Conservation (phyloP, 768 basidiomycete genomes). For the Leccinum pellstonianum region DNA sequence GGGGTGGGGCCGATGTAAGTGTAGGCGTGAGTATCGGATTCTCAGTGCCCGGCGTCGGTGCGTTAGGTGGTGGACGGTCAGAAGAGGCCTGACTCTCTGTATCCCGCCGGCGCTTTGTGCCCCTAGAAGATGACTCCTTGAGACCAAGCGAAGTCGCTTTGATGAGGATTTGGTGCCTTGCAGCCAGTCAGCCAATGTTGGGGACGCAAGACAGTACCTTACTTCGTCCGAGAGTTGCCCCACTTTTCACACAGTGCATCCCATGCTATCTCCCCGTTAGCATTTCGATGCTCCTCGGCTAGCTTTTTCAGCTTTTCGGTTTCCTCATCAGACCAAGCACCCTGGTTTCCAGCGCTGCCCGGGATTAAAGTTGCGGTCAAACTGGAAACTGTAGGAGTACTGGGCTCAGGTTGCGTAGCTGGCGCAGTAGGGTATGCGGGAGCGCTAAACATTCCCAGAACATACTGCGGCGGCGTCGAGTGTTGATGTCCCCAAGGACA, state of each 20-base stretch:
- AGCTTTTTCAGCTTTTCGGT: constrained; percentile 64
- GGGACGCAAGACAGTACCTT: constrained; percentile 13
- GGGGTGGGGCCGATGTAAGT: constrained; percentile 28
- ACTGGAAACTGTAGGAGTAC: constrained; percentile 29
- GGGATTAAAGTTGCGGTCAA: constrained; percentile 15
- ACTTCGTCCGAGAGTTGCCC: constrained; percentile 75
- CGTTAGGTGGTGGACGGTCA: constrained; percentile 23
- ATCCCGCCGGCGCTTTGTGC: constrained; percentile 58
- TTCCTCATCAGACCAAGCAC: constrained; percentile 80
- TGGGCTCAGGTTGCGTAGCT: constrained; percentile 24
- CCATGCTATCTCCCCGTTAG: constrained; percentile 62
- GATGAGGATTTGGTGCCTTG: constrained; percentile 78
- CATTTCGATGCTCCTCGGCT: constrained; percentile 62
- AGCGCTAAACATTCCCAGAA: constrained; percentile 32
- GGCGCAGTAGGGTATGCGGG: constrained; percentile 50
- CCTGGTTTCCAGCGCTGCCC: constrained; percentile 52
- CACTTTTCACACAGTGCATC: constrained; percentile 73
- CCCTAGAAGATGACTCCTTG: constrained; percentile 70
- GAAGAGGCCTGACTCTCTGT: constrained; percentile 34
- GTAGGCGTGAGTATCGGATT: constrained; percentile 19
- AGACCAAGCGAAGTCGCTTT: constrained; percentile 78
- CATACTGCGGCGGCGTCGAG: constrained; percentile 46
- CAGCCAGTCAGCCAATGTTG: constrained; percentile 5
- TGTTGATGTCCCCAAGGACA: constrained; percentile 60
- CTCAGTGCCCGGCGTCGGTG: constrained; percentile 22